These are phyloP conservation scores for Candida stauntonica DNA, from an alignment of 805 yeast genomes.

Conservation along the genomic window DNA sequence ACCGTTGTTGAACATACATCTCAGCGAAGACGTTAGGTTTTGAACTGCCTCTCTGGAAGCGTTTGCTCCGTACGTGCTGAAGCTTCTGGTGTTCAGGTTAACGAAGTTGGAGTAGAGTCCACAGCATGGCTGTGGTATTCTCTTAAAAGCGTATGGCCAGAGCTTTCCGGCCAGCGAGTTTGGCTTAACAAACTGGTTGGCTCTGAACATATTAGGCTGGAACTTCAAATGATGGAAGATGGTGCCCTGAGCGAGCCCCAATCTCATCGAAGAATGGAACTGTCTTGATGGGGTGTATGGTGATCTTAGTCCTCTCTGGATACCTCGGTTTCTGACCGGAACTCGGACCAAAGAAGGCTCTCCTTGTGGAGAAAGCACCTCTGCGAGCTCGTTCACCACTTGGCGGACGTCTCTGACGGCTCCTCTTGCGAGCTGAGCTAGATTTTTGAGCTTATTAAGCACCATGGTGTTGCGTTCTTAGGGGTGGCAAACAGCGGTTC, in stretches of 20 bases:
- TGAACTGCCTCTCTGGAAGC: conserved; percentile 53
- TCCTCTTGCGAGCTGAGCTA: conserved; percentile 41
- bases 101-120: conserved; percentile 34
- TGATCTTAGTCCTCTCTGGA: conserved; percentile 10
- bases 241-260: too few relatives aligned
- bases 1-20: conserved; percentile 34
- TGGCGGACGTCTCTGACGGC: conserved; percentile 44
- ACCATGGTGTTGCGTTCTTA: conserved; percentile 23
- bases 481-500: conserved; percentile 6
- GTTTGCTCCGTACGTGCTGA: conserved; percentile 34
- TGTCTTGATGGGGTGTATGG: conserved; percentile 25
- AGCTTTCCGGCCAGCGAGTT: too few relatives aligned
- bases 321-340: conserved; percentile 35
- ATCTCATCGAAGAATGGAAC: conserved; percentile 21
- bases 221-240: too few relatives aligned
- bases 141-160: too few relatives aligned
- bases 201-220: too few relatives aligned
- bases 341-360: conserved; percentile 35
- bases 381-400: conserved; percentile 43
- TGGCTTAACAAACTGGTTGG: too few relatives aligned
- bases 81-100: conserved; percentile 35
- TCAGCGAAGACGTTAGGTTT: conserved; percentile 48
- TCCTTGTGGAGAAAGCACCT: conserved; percentile 30
- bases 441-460: conserved; percentile 36
- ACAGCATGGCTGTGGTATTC: conserved; percentile 27